Evolutionary conservation across 805 yeast genomes (phyloP), one percentile per base, ranked within the genome.

Genomic region (Candida orba): DNA sequence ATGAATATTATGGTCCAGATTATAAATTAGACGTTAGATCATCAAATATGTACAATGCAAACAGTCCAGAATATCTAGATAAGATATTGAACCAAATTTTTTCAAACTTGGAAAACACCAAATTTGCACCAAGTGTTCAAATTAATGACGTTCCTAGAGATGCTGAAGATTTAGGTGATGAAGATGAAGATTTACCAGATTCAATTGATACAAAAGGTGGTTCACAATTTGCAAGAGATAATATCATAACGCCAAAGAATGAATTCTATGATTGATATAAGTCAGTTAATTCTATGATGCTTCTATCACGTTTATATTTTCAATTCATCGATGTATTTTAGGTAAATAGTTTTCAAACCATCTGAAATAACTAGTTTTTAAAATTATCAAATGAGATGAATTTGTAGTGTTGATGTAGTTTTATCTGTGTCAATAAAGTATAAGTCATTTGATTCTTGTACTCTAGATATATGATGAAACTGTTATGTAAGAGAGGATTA

Each of bases 201-300:
- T 88, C 95, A 14, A 80, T 78, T 49, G 97, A 90, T 54, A 85
- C 93, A n/a, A 78, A 84, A 61, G 97, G 97, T 36, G 98, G 98
- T 4, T 84, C 95, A 0, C 84, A 82, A 57, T 77, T 75, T 59
- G 90, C 90, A 17, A 75, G 91, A 48, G 98, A 90, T 61, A 79
- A 76, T 53, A 72, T 67, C 23, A 70, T 86, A 41, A 84, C 78
- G 51, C 81, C 81, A 3, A 84, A 74, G 37, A 83, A 81, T 57
- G 98, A 91, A 64, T 84, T 78, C 56, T 89, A 81, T 36, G 46
- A 43, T 33, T 43, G 17, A 27, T 27, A 12, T 10, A 13, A 10
- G 10, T 15, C 15, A 6, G 18, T 12, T 18, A 10, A 12, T 18
- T 7, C 15, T 13, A 6, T n/a, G 22, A n/a, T 12, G 14, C 3